Base-by-base conservation (phyloP, 2,329 filamentous ascomycete species). In the Fusarium acutatum region DNA sequence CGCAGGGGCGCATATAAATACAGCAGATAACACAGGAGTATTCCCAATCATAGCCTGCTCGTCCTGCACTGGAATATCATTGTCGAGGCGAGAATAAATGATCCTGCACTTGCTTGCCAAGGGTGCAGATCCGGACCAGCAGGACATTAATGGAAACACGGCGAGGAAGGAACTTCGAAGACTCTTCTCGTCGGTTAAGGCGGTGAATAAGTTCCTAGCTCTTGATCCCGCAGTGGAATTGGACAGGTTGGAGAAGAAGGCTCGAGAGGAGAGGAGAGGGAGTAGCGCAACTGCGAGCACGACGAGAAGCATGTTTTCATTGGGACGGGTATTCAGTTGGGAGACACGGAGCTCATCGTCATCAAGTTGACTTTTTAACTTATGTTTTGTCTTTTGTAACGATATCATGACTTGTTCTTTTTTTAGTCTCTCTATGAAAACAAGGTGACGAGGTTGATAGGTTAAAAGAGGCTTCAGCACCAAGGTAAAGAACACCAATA, bases 1-100 rank as follows among this genome's bases (percentile, higher is more conserved):
- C 6, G 28, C 37, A 2, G 28, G 52, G 3, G 52, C 52, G 13
- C 28, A 41, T 6, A 15, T 32, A 1, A 17, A 5, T 1, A 3
- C 2, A 38, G 3, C 22, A 20, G 37, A 20, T 4, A 32, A 18
- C 1, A 18, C 15, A 1, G 18, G 26, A 7, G 28, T 18, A 3
- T 56, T 26, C 6, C 35, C 52, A 0, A 14, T 56, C 5, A 12
- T 56, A 3, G 52, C 37, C 3, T 56, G 37, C 20, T 56, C 15
- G 5, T 5, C 17, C 4, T 17, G 26, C n/a, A 3, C 7, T 3
- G 17, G 28, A 3, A 22, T 32, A 3, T n/a, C 35, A 15, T 9
- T 12, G 14, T 4, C 18, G n/a, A 41, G 12, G 1, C 8, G 24
- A n/a, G 22, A 56, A 12, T 20, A n/a, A 26, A 56, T 56, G 37